Base-by-base conservation (phyloP, 2,329 filamentous ascomycete species). In the Neonectria neomacrospora region DNA sequence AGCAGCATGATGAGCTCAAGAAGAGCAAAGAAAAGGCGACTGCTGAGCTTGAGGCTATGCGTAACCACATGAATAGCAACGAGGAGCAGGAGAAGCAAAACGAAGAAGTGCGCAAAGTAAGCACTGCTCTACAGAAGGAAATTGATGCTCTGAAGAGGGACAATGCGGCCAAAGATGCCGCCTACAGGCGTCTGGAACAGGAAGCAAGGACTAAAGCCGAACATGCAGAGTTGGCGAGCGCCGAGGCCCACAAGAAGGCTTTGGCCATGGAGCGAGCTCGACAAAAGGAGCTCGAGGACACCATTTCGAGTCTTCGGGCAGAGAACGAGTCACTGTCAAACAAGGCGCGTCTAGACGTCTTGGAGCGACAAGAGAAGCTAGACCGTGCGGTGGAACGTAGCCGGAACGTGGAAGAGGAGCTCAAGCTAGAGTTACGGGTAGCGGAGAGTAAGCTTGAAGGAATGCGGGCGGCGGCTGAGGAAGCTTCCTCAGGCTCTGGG, bases 401-500 rank as follows among this genome's bases (percentile, higher is more conserved):
- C 20, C 86, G 87, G 12, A 83, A 88, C 11, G 80, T 88, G 8
- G 92, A 97, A 76, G 79, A 90, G 6, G 95, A 97, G 74, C 83
- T 96, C 71, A 91, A 92, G 72, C 86, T 86, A n/a, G 95, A 98
- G 78, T 77, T 88, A 9, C 82, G 91, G 77, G 86, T 90, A 16
- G 84, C 97, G 67, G 96, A 99, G 80, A 90, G 91, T 71, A 96
- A 97, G 77, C 85, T 99, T 58, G 96, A 99, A 79, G 88, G 91
- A 9, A 89, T 97, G 80, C 90, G 96, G 58, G 87, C 90, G 18
- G 88, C 91, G 32, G 93, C 93, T 1, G 96, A 99, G 79, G 96
- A 99, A 77, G 93, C 89, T 1, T 94, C 94, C 1, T 95, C 94
- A 3, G 91, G 92, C 16, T 88, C 88, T 14, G 89, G 89, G 6